Base-by-base conservation (phyloP, 2,329 filamentous ascomycete genomes). In the Penicillium polonicum region DNA sequence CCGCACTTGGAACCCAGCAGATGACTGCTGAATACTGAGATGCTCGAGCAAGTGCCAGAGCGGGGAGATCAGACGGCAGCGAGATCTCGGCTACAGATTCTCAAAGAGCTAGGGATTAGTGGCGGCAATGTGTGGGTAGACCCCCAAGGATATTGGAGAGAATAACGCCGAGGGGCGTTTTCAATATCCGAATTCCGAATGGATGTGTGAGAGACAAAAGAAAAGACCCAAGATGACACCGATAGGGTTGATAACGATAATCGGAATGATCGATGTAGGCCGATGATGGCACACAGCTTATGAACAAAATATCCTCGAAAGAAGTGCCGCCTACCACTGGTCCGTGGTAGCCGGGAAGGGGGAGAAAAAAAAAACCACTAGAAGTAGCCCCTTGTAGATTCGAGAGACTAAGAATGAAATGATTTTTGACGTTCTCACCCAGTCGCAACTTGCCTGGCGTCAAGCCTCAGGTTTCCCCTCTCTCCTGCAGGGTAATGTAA, bases 341-440 rank as follows among this genome's bases (percentile, higher is more conserved):
- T 52, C 56, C 58, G 55, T 58, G 62, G 58, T 58, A 66, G 58
- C 60, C 60, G 48, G 50, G 54, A 57, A 58, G 48, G 5, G 58
- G 53, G 25, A 33, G 29, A 42, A 48, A 35, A 17, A 33, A 36
- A 42, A 48, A 35, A 17, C 52, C 19, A 59, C 62, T 65, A 64
- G 59, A 60, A 60, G 63, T 65, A 64, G 63, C 60, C 63, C 62
- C 61, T 45, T 17, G 59, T 65, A 65, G 64, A 62, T 66, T 59
- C 55, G 60, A 63, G 61, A 57, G 59, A 64, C 58, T 61, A 58
- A 43, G 46, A 55, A 57, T 53, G 38, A 23, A 35, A 48, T 46
- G 49, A 50, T 39, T 59, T 35, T 54, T 53, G 33, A 23, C 29
- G 29, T 25, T 44, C 15, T 57, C 54, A 51, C 48, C 53, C 48